Evolutionary conservation across 2,329 filamentous ascomycete genomes (phyloP), one percentile per base, ranked within the genome.

Genomic region (Diaporthe caulivora): DNA sequence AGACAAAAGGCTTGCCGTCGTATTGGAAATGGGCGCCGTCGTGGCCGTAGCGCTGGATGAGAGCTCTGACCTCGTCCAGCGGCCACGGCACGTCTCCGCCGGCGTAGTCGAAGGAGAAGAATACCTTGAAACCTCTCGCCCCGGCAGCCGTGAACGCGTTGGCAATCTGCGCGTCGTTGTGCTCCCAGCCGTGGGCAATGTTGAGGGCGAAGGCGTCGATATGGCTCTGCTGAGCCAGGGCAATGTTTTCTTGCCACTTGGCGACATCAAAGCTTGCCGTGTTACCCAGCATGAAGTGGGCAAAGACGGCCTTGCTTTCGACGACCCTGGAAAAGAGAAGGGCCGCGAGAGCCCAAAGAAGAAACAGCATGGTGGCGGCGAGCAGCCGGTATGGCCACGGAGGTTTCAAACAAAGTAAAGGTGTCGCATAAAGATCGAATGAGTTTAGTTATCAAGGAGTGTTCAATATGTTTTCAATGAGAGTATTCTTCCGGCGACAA

Each of bases 71-170:
- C 2, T 64, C 67, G 15, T 75, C 60, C 10, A 75, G 42, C 26
- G 68, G 60, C 81, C 80, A 84, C 0, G 75, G 72, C 29, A 79
- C 80, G 34, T 72, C 67, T n/a, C n/a, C n/a, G n/a, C 75, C 77
- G 47, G 78, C 75, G 76, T 83, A 84, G 78, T 85, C 84, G 67
- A 86, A 85, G 6, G 83, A 84, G 70, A 86, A 80, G 78, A 86
- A 84, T 24, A 84, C 74, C 62, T 80, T 80, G 76, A 84, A 64
- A 18, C 57, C 68, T 18, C 10, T 6, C 10, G 18, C n/a, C 8
- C 70, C 70, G 34, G 81, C 79, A 2, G 77, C 78, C 4, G 72
- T 31, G 74, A 82, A 82, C 24, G 80, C 80, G n/a, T 74, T 72
- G 21, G 68, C n/a, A n/a, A 72, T 71, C 21, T 54, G 70, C 17